Evolutionary conservation across 1,284 basidiomycete genomes (phyloP), one percentile per base, ranked within the genome.

Genomic region (Kwoniella shivajii): DNA sequence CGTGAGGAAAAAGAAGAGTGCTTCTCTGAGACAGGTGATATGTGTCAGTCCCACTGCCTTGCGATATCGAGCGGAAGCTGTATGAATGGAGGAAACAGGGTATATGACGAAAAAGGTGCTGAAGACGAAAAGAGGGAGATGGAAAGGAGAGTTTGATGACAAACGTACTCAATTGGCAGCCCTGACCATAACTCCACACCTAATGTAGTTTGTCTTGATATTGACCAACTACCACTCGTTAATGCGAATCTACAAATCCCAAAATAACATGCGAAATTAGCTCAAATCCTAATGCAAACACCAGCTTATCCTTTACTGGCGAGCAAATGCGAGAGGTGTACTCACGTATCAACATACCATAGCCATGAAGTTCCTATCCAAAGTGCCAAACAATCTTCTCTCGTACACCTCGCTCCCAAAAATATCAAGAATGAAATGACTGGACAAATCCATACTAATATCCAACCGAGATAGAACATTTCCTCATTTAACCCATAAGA

Each of bases 301-400:
- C 18, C 34, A 27, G 46, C 56, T 54, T 22, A 44, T 45, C 14
- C 31, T 47, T 34, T 47, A 53, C 16, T 42, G 42, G 26, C 56
- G 44, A 7, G 50, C 22, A 24, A 22, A 5, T 4, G 13, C 55
- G n/a, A n/a, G n/a, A n/a, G n/a, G n/a, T n/a, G n/a, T n/a, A 68
- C 73, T 63, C 56, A 73, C 71, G 69, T 69, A 50, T 75, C 72
- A n/a, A 71, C 66, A 7, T 61, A 39, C 56, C 64, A 66, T 11
- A 74, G 57, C 45, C 57, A 72, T 3, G 47, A 59, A 0, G 65
- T 61, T 0, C 71, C 71, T 2, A 71, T 1, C 0, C 46, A 36
- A 37, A 61, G 56, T 0, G 68, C 36, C 26, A 43, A 57, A 57
- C 44, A 43, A 31, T 50, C 68, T 6, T 31, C 31, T 22, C 36